These are phyloP conservation scores for Fraxinus greggii DNA, from an alignment of 305 asterid genomes.

Conservation along the genomic window DNA sequence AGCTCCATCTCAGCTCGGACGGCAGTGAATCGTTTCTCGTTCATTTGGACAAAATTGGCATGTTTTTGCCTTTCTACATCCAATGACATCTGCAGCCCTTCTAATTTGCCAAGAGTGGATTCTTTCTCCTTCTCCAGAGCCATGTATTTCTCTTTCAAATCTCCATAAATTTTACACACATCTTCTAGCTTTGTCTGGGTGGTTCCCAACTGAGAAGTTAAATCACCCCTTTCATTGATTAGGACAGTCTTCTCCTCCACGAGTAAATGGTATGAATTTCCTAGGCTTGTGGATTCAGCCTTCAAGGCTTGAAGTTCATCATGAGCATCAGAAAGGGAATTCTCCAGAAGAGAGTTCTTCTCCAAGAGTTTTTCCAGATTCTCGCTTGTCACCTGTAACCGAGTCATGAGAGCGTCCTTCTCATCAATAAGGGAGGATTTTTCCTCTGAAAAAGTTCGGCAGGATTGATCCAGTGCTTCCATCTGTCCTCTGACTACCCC, in stretches of 20 bases:
- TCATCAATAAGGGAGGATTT: constrained; percentile 69
- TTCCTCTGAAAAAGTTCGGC: constrained; percentile 60
- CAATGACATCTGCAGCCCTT: constrained; percentile 62
- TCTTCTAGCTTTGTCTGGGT: constrained; percentile 49
- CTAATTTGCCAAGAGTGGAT: constrained; percentile 49
- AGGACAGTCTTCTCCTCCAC: constrained; percentile 67
- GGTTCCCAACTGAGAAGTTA: constrained; percentile 59
- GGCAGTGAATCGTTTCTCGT: constrained; percentile 37
- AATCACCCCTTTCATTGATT: constrained; percentile 50
- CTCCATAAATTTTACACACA: constrained; percentile 54
- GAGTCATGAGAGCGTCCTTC: constrained; percentile 49
- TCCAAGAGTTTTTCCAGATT: constrained; percentile 64
- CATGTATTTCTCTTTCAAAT: constrained; percentile 56
- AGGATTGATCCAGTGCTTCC: constrained; percentile 58
- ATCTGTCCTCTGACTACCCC: constrained; percentile 75
- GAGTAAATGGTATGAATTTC: constrained; percentile 73
- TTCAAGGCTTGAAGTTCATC: constrained; percentile 59
- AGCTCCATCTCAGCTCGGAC: constrained; percentile 41
- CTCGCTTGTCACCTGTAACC: constrained; percentile 60
- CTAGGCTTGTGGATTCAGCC: constrained; percentile 63
- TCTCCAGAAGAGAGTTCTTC: constrained; percentile 62
- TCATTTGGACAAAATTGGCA: constrained; percentile 43
- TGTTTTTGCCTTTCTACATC: constrained; percentile 64
- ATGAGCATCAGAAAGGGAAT: constrained; percentile 61
- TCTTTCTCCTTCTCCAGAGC: constrained; percentile 74